These are phyloP conservation scores for Prunus yedoensis DNA, from an alignment of 331 rosid genomes.

Conservation along the genomic window DNA sequence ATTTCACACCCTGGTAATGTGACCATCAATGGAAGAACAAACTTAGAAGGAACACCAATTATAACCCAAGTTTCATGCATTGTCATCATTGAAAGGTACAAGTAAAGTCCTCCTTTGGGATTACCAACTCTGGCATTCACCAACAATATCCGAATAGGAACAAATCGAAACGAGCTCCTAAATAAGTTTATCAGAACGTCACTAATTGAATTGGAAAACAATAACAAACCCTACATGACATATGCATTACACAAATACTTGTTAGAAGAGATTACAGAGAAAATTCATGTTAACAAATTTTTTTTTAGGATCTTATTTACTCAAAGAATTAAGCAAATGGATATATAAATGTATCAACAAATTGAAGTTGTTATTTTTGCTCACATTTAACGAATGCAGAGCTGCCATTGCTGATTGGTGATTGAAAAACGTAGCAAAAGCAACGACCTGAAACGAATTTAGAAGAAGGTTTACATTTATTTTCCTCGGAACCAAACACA, in stretches of 20 bases:
- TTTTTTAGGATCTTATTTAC: neutral
- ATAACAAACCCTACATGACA: neutral
- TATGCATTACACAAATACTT: neutral
- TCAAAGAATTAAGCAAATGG: neutral
- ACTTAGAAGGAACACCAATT: slow-evolving; percentile 28
- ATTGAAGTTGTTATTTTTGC: slow-evolving; percentile 6
- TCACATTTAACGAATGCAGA: slow-evolving; percentile 73
- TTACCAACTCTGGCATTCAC: slow-evolving; percentile 12
- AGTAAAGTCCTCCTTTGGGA: neutral
- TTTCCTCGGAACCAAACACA: slow-evolving; percentile 9
- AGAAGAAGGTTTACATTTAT: neutral
- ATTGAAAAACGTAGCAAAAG: slow-evolving; percentile 89
- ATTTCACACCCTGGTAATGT: slow-evolving; percentile 71
- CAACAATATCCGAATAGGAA: slow-evolving; percentile 14
- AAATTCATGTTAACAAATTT: neutral
- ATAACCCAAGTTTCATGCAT: slow-evolving; percentile 12
- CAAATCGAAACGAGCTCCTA: neutral
- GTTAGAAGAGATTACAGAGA: neutral
- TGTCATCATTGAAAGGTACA: slow-evolving; percentile 5
- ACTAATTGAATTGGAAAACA: neutral
- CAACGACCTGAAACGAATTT: slow-evolving; percentile 68
- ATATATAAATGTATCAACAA: neutral
- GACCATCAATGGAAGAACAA: slow-evolving; percentile 24
- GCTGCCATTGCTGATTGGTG: slow-evolving; percentile 89
- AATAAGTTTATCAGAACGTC: neutral